Evolutionary conservation across 768 basidiomycete genomes (phyloP).

Genomic region (Lactarius vividus): DNA sequence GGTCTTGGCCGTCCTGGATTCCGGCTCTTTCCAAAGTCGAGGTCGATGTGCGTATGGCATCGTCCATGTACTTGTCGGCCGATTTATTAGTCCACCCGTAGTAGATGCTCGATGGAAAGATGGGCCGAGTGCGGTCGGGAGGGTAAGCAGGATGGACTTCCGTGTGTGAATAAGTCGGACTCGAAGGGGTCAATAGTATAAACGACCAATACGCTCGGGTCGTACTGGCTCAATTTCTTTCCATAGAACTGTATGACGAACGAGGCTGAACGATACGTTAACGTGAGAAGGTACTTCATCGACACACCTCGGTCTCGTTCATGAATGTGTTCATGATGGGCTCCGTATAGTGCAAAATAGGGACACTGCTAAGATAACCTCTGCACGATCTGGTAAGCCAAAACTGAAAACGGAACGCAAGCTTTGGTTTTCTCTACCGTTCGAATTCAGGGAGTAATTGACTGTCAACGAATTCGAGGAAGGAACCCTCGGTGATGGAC

Average conservation of each 20-base stretch:
- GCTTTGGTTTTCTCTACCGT: background rate
- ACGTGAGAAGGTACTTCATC: background rate
- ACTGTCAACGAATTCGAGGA: constrained; percentile 1
- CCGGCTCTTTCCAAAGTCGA: background rate
- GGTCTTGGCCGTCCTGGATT: constrained; percentile 10
- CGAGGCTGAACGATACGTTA: background rate
- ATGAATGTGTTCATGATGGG: constrained; percentile 5
- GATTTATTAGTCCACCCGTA: constrained; percentile 3
- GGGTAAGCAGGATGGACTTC: constrained; percentile 11
- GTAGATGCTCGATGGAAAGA: constrained; percentile 3
- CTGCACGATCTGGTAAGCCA: background rate
- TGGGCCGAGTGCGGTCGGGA: constrained; percentile 1
- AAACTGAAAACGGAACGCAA: background rate
- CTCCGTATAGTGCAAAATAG: constrained; percentile 2
- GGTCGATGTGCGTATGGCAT: constrained; percentile 7
- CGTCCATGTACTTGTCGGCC: background rate
- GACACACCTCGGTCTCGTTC: constrained; percentile 16
- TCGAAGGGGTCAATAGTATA: constrained; percentile 9
- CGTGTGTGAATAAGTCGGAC: constrained; percentile 11
- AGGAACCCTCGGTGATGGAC: background rate
- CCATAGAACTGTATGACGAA: constrained; percentile 7
- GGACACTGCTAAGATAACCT: background rate
- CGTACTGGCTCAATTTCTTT: background rate
- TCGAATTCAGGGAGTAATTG: background rate
- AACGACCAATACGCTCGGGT: background rate